Conservation (phyloP, 768 basidiomycete species). For the Mycena latifolia region DNA sequence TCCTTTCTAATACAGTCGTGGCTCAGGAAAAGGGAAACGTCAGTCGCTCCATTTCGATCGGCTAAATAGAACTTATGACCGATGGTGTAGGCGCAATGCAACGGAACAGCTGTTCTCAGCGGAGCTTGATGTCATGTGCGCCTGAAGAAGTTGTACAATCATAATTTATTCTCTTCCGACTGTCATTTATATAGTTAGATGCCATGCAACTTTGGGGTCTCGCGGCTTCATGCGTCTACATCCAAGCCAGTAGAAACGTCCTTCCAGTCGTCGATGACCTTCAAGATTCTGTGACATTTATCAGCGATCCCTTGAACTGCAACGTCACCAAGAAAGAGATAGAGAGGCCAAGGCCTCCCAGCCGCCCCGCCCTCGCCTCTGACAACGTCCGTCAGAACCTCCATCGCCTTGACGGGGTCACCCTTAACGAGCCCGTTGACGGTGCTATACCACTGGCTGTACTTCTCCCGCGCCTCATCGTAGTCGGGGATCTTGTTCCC, state of each 20-base stretch:
- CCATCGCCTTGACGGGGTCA: conserved; percentile 47
- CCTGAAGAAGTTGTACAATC: background rate
- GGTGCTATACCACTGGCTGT: conserved; percentile 32
- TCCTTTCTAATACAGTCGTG: background rate
- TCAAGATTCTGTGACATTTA: conserved; percentile 40
- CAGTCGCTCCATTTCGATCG: background rate
- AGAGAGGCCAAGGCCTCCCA: conserved; percentile 41
- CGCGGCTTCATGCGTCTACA: background rate
- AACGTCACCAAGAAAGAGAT: conserved; percentile 43
- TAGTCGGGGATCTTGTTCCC: conserved; percentile 51
- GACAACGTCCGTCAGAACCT: conserved; percentile 48
- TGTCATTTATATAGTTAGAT: too few species aligned
- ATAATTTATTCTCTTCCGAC: too few species aligned
- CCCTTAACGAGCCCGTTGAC: conserved; percentile 36
- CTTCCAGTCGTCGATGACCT: conserved; percentile 45
- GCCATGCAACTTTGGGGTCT: too few species aligned
- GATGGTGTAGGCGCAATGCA: background rate
- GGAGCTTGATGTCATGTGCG: background rate
- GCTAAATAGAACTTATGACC: background rate
- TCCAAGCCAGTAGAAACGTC: conserved; percentile 38
- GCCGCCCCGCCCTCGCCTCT: conserved; percentile 46
- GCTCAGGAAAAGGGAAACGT: background rate
- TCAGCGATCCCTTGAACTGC: conserved; percentile 38
- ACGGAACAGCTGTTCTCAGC: conserved; percentile 2
- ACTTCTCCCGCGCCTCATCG: conserved; percentile 40